Evolutionary conservation across 139 green algal species (phyloP), one percentile per base, ranked within the genome.

Genomic region (Closterium sp.): DNA sequence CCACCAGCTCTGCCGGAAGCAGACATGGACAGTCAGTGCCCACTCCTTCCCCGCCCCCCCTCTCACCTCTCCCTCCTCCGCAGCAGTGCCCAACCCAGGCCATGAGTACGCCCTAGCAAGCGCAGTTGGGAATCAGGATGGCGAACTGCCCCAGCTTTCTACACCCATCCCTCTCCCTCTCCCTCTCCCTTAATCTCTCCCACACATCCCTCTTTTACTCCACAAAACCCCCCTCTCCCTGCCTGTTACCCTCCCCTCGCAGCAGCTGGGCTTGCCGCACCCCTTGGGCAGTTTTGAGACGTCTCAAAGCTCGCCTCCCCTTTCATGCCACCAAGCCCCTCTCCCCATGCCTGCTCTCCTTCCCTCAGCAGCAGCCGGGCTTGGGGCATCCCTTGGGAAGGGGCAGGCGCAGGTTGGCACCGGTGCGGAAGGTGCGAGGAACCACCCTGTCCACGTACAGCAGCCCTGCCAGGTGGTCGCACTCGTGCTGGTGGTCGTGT

Each of bases 361-460:
- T 23, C 81, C 30, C 81, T 34, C 28, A 86, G 83, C 83, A 86
- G 30, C 30, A 33, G 7, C 83, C 83, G 30, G 83, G 83, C 30
- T 33, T 21, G n/a, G 87, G 91, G 81, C 87, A 92, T 8, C 88
- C 33, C 30, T 1, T 12, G 31, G 91, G 30, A 19, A 93, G 3
- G 16, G 91, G 91, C 31, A 92, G 36, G 25, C 38, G 88, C 21
- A 94, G 69, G 23, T 93, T 93, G 28, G 89, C 64, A 2, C 81
- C 84, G 21, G 87, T 90, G 19, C 93, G 35, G 43, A 95, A 94
- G 30, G 93, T 93, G 21, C 93, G 84, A 8, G 84, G 43, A 28
- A 94, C 84, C 88, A 95, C 94, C 12, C 83, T 35, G 84, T 95
- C 93, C 25, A 94, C 90, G 88, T 95, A 95, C 0, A 95, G 87